Evolutionary conservation across 495 filamentous ascomycete genomes (phyloP).

Genomic region (Lasiosphaeris hirsuta): DNA sequence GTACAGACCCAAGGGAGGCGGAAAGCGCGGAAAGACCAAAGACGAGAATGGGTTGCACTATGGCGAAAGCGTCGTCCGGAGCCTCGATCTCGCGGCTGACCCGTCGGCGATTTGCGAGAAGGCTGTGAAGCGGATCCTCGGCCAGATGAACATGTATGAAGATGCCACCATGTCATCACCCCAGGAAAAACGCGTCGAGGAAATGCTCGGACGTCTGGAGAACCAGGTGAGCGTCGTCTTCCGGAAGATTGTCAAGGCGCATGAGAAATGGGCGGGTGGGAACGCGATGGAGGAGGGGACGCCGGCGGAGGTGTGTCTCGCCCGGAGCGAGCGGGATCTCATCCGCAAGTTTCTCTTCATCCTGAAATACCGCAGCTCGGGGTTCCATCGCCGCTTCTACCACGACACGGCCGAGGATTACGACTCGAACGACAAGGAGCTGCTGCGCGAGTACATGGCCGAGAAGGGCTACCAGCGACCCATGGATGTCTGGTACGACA

Average conservation of each 20-base stretch:
- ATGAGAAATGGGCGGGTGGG: conserved; percentile 8
- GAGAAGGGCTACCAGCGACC: conserved; percentile 43
- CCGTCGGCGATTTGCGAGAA: conserved; percentile 26
- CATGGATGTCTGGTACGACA: conserved; percentile 51
- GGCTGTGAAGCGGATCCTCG: conserved; percentile 36
- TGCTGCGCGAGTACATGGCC: conserved; percentile 42
- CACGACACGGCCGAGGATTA: conserved; percentile 37
- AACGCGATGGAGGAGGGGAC: conserved; percentile 8
- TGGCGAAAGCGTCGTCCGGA: conserved; percentile 24
- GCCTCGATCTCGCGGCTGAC: conserved; percentile 21
- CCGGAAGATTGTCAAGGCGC: conserved; percentile 32
- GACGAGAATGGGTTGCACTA: conserved; percentile 22
- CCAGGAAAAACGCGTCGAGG: conserved; percentile 38
- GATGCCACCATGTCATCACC: conserved; percentile 24
- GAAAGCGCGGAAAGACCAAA: conserved; percentile 12
- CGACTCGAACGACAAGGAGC: conserved; percentile 34
- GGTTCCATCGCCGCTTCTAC: conserved; percentile 36
- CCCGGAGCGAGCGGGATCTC: conserved; percentile 36
- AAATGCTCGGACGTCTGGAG: conserved; percentile 36
- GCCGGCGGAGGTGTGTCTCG: conserved; percentile 19
- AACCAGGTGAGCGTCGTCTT: conserved; percentile 27
- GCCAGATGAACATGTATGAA: conserved; percentile 44
- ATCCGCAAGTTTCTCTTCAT: conserved; percentile 55
- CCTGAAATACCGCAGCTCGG: conserved; percentile 44
- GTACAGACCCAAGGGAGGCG: conserved; percentile 11